Evolutionary conservation across 1,284 basidiomycete genomes (phyloP), one percentile per base, ranked within the genome.

Genomic region (Rhodotorula glutinis): DNA sequence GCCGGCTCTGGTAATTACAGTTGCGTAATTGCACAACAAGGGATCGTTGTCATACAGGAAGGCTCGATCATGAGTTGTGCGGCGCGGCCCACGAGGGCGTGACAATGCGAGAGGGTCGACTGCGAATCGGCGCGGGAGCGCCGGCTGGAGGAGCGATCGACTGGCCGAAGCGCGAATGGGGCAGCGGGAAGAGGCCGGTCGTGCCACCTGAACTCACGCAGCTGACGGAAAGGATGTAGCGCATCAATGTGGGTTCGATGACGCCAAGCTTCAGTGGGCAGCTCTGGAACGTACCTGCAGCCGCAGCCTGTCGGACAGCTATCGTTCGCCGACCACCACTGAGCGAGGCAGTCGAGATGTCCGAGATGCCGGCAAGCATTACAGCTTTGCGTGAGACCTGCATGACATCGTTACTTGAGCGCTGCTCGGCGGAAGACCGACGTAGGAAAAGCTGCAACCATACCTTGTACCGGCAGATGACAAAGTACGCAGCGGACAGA

Each of bases 291-390:
- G 61, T 38, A 71, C 69, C 41, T 41, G 62, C 70, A 72, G 14
- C 70, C 70, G 51, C 70, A 72, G 16, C 70, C 70, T 2, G 67
- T 65, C 23, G 70, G 70, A 55, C 70, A 72, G 1, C 17, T 40
- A 2, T 60, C 52, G 30, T 60, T 46, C 1, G 41, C 38, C 2
- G 29, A 44, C 57, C 62, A 73, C 69, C 69, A 73, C 41, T 41
- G 13, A 11, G 52, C 27, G 25, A 66, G 55, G 46, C 71, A 73
- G 19, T 53, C 58, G 60, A 70, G 68, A 23, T 73, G 71, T 10
- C 63, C 66, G 44, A 70, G 56, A 46, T 73, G 71, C 3, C 63
- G 51, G 51, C 71, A 73, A 14, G 55, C 57, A 33, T 63, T 49
- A 46, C 71, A 73, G 55, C 54, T 64, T 29, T 63, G 60, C 23